These are phyloP conservation scores for Pseudoneurospora amorphoporcata DNA, from an alignment of 495 filamentous ascomycete species.

Conservation along the genomic window DNA sequence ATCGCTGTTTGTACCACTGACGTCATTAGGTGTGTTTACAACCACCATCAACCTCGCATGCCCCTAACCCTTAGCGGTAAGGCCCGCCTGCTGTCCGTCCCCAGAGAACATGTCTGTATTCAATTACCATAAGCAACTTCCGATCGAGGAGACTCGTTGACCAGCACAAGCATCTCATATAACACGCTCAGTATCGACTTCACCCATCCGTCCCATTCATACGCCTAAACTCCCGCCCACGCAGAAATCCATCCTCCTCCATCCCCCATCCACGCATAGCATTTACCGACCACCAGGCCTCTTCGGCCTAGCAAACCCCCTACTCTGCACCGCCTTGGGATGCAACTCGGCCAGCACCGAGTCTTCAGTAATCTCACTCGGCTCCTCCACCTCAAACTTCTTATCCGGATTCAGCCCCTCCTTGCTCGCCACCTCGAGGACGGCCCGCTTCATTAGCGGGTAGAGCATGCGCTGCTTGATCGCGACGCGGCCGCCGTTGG, in stretches of 20 bases:
- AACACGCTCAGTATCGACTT: no score
- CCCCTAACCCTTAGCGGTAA: neutral
- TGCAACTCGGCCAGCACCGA: slow-evolving; percentile 65
- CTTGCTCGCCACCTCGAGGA: slow-evolving; percentile 53
- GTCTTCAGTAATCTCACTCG: slow-evolving; percentile 69
- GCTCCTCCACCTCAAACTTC: slow-evolving; percentile 51
- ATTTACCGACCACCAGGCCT: slow-evolving; percentile 51
- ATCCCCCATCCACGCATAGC: no score
- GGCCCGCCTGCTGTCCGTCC: no score
- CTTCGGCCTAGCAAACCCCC: slow-evolving; percentile 77
- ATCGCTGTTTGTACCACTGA: neutral
- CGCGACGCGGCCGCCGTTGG: slow-evolving; percentile 43
- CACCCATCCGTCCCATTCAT: no score
- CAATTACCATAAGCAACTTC: no score
- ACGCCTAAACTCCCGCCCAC: no score
- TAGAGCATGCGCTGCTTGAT: slow-evolving; percentile 96
- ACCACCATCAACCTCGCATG: no score
- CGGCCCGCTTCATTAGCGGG: slow-evolving; percentile 67
- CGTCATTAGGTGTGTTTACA: neutral
- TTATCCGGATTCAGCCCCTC: slow-evolving; percentile 67
- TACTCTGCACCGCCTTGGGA: slow-evolving; percentile 57
- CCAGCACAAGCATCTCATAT: no score
- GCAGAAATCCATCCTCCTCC: no score
- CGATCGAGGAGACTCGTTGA: no score
- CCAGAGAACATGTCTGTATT: no score